Evolutionary conservation across 1,284 basidiomycete genomes (phyloP), one percentile per base, ranked within the genome.

Genomic region (Ustilago hordei): DNA sequence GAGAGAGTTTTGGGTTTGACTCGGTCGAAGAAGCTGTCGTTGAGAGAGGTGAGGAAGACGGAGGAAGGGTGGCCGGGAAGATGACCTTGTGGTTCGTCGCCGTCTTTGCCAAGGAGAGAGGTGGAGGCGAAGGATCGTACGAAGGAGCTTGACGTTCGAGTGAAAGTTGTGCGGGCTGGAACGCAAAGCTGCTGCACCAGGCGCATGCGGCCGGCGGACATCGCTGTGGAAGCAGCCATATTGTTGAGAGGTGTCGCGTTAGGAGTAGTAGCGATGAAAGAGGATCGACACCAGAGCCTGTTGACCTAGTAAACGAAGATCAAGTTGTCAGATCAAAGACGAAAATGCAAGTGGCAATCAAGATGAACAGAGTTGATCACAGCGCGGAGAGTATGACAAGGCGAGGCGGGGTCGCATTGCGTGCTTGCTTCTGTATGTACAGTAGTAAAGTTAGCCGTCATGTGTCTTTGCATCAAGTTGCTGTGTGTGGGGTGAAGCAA

Each of bases 11-110:
- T 77, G 32, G 76, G 76, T 28, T 63, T 65, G 48, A 80, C 69
- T 11, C 64, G 50, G 67, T 81, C 80, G 55, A 84, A 80, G 63
- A 81, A 80, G 63, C 74, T 70, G 56, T 81, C 77, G 61, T 84
- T 72, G 58, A 82, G 69, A 38, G 60, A 69, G 39, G 80, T 73
- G 56, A 84, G 71, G 36, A 80, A 84, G 36, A 80, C 73, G 2
- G 79, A 81, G 23, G 60, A 60, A 11, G 82, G 79, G 35, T 82
- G 69, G 36, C 78, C 80, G 32, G 82, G 82, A 0, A 84, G 63
- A 55, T 81, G 75, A 8, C 78, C 80, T 57, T 78, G 75, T 23
- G 75, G 66, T 53, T 69, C 60, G 60, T 72, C 63, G 34, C 75
- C 75, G 15, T 77, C 74, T 39, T 71, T 70, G 54, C 58, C 57